Conservation (phyloP, 2,329 filamentous ascomycete species). For the Colletotrichum cereale region DNA sequence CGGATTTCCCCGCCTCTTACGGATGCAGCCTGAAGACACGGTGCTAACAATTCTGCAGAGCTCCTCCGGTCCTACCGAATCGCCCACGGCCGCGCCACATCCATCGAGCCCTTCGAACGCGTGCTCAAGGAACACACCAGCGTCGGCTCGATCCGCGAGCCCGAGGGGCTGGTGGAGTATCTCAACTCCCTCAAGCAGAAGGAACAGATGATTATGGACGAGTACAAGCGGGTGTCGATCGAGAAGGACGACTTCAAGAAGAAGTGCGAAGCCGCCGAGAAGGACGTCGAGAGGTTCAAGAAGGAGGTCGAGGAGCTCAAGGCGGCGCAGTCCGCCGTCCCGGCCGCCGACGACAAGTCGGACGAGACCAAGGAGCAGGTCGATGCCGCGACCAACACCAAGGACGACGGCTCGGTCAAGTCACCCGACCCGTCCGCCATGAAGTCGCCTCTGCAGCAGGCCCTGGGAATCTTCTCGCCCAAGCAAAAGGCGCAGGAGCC, state of each 20-base stretch:
- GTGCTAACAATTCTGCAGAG: conserved; percentile 64
- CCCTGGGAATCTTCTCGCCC: conserved; percentile 63
- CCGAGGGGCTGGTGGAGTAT: conserved; percentile 87
- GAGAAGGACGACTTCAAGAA: conserved; percentile 86
- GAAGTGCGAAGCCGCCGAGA: conserved; percentile 76
- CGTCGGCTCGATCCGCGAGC: conserved; percentile 87
- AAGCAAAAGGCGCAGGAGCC: conserved; percentile 57
- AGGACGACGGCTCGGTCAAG: conserved; percentile 44
- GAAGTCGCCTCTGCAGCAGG: conserved; percentile 62
- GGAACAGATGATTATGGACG: conserved; percentile 92
- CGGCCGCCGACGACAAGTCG: conserved; percentile 47
- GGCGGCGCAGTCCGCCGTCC: conserved; percentile 48
- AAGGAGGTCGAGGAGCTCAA: conserved; percentile 68
- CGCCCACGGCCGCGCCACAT: conserved; percentile 86
- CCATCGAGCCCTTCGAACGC: conserved; percentile 94
- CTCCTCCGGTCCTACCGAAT: conserved; percentile 91
- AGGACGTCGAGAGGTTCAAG: conserved; percentile 70
- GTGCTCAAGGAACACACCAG: conserved; percentile 93
- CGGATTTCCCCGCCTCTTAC: conserved; percentile 36
- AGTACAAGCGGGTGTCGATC: conserved; percentile 86
- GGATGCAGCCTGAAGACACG: too few relatives aligned
- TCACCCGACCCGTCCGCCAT: conserved; percentile 46
- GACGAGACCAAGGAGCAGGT: conserved; percentile 33
- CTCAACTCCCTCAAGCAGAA: conserved; percentile 88
- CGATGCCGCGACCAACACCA: conserved; percentile 42